Percentiles rank a stretch among this genome's conserved stretches.
Evolutionary conservation across 495 filamentous ascomycete species (phyloP).

Genomic region (Choiromyces venosus): DNA sequence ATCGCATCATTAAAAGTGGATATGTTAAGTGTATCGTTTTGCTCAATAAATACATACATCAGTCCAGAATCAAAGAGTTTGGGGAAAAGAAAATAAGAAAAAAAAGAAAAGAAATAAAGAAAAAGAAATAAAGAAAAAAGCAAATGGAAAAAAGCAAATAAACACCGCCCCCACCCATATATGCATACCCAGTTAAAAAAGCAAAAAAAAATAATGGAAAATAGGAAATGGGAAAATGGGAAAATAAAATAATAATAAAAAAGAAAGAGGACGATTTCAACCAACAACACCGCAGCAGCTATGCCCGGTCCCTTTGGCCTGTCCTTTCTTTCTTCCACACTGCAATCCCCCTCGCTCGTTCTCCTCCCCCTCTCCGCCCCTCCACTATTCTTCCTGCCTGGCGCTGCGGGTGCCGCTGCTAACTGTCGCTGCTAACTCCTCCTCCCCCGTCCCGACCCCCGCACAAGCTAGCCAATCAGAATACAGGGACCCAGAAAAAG

Average conservation of each 20-base stretch:
- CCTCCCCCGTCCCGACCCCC: not conserved
- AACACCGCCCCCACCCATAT: conserved; percentile 6
- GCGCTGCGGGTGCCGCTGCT: not conserved
- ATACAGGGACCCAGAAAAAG: conserved; percentile 7
- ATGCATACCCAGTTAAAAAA: conserved; percentile 12
- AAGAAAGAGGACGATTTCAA: conserved; percentile 11
- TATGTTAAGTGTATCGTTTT: not conserved
- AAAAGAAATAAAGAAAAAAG: conserved; percentile 7
- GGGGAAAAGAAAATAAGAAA: conserved; percentile 6
- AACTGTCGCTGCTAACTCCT: not conserved
- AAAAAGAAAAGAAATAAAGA: conserved; percentile 10
- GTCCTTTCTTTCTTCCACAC: conserved; percentile 13
- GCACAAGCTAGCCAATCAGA: conserved; percentile 1
- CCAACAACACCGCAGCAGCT: conserved; percentile 1
- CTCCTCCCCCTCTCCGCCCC: conserved; percentile 8
- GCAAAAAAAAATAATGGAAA: conserved; percentile 7
- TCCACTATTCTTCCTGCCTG: conserved; percentile 1
- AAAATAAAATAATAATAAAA: conserved; percentile 7
- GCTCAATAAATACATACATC: conserved; percentile 7
- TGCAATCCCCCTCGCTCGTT: conserved; percentile 12
- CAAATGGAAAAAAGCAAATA: conserved; percentile 13
- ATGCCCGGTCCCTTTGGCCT: conserved; percentile 1
- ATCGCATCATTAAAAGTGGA: not conserved
- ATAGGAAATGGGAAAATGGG: conserved; percentile 11
- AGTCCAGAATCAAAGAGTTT: conserved; percentile 1